Base-by-base conservation (phyloP, 139 green algal species). In the Astrephomene gubernaculifera region DNA sequence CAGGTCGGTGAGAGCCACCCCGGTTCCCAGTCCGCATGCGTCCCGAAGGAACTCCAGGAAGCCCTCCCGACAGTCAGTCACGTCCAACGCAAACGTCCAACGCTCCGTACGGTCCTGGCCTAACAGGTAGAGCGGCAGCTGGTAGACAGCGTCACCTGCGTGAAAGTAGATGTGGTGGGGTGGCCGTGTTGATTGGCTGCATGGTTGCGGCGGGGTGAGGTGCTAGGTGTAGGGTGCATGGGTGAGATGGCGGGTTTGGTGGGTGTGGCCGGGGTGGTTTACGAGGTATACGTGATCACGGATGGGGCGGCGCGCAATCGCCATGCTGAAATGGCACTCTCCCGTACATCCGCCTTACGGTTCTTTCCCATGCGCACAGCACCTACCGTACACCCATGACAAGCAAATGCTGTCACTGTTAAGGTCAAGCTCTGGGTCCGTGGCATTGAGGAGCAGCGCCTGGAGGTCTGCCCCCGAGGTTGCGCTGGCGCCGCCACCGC, bases 31-130 rank as follows among this genome's bases (percentile, higher is more conserved):
- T 2, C 83, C 84, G 76, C 86, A 92, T 12, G 54, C 83, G 8
- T 73, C 70, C 14, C 79, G 63, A 49, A 87, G 64, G 67, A 86
- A 90, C 14, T 71, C 74, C n/a, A 91, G 29, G 67, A 91, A 91
- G 2, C 24, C 45, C 10, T 36, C 25, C 53, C 79, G 86, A 60
- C 36, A 79, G 22, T 75, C 81, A 4, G 36, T 83, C 25, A 94
- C 83, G 68, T 94, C 91, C 25, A 94, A 35, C 7, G 91, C 91
- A 75, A 92, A 92, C 3, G 91, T 94, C 91, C 91, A 94, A 69
- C 88, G 91, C 72, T 87, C 86, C 24, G 81, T 82, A 24, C 61
- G 61, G 65, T 88, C 82, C 74, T 86, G 83, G 5, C 90, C 90
- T 53, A 93, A 65, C 71, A 92, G 83, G 79, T 92, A 93, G 45